Evolutionary conservation across 108 stramenopile genomes (phyloP).

Genomic region (Fistulifera pelliculosa): DNA sequence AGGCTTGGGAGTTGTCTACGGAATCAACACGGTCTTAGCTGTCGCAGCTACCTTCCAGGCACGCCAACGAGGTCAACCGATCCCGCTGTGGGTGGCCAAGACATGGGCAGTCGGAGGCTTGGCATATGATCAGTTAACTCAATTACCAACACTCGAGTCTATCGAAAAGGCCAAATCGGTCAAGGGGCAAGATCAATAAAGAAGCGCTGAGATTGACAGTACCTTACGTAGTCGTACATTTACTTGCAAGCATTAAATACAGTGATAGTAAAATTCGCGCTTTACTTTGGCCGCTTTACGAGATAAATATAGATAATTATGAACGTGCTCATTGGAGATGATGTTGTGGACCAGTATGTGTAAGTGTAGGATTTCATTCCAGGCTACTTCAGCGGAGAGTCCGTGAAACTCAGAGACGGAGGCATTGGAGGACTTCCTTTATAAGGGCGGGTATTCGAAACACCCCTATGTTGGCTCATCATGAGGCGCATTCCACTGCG

Average conservation of each 20-base stretch:
- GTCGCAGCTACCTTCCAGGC: conserved; percentile 67
- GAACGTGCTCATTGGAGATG: too few species aligned
- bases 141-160: conserved; percentile 34
- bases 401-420: too few species aligned
- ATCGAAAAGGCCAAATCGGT: not conserved
- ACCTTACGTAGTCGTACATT: too few species aligned
- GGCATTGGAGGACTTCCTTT: too few species aligned
- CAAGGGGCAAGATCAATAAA: not conserved
- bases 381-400: too few species aligned
- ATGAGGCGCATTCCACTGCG: not conserved
- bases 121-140: conserved; percentile 80
- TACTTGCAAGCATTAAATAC: too few species aligned
- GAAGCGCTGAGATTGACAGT: not conserved
- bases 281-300: not conserved
- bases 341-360: too few species aligned
- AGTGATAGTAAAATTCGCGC: too few species aligned
- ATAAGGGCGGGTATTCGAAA: not conserved
- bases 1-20: conserved; percentile 63
- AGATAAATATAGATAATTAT: too few species aligned
- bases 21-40: conserved; percentile 62
- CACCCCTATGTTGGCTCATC: conserved; percentile 7
- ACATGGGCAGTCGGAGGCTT: conserved; percentile 77
- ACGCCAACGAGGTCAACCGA: conserved; percentile 54
- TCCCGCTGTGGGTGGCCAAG: conserved; percentile 59
- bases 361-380: too few species aligned